Evolutionary conservation across 2,329 filamentous ascomycete species (phyloP), one percentile per base, ranked within the genome.

Genomic region (Reticulascus tulasneorum): DNA sequence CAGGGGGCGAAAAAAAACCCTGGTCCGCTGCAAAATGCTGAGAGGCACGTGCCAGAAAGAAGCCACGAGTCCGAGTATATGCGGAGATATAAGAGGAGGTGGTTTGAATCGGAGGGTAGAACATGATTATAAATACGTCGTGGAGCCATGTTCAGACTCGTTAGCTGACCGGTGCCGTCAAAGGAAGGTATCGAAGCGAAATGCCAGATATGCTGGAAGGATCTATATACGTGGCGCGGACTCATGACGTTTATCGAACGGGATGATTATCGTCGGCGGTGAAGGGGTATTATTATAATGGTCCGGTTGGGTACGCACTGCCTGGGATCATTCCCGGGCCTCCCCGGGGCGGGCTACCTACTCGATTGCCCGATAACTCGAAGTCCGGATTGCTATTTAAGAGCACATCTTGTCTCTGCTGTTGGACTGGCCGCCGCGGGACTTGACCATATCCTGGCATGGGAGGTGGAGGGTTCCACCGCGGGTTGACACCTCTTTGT

Each of bases 311-410:
- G 47, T 78, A 79, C 13, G 74, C 68, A 43, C 72, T 71, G 25
- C 67, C 67, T 6, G 73, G 73, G 33, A 73, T 64, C 65, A 75
- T 69, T 21, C 69, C 67, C 24, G 59, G 55, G 10, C 54, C 56
- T 30, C 50, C 54, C 29, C 47, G 45, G 33, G 29, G 44, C 41
- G 22, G 46, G 29, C 35, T 41, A 8, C 51, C 51, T 15, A 54
- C 54, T 33, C 65, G 62, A 30, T 50, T 56, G 16, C 62, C 63
- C 2, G 81, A 82, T 19, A 96, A 59, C 46, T 84, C 75, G 62
- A 96, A 96, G 58, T 96, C 89, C 1, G 90, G 89, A 53, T 94
- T 95, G 28, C 71, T 79, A 51, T 82, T 80, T 40, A 94, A 68
- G 24, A 94, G 65, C 32, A 89, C 72, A 48, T 94, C 86, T 48